Percentiles rank a stretch among this genome's conserved stretches.
Evolutionary conservation across 768 basidiomycete species (phyloP).

Genomic region (Suillus hirtellus): DNA sequence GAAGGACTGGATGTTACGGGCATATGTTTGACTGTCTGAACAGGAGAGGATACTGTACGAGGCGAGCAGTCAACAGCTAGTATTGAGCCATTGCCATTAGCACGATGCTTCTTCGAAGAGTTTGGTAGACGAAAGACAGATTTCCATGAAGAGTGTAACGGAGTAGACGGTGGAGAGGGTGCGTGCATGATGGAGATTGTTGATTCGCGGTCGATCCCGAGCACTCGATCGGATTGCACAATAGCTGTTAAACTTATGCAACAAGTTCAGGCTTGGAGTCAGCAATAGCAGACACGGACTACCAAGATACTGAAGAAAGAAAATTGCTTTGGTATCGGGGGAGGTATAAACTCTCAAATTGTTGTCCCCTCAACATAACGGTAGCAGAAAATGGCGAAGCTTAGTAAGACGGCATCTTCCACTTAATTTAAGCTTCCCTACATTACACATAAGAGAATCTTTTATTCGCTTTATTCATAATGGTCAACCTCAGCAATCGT

Average conservation of each 20-base stretch:
- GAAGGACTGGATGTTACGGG: slow-evolving; percentile 48
- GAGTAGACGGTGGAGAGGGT: slow-evolving; percentile 23
- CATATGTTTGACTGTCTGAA: slow-evolving; percentile 21
- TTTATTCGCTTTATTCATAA: neutral
- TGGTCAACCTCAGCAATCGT: neutral
- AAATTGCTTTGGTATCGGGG: slow-evolving; percentile 11
- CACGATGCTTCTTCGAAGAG: slow-evolving; percentile 58
- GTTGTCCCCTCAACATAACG: slow-evolving; percentile 20
- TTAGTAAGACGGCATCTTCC: slow-evolving; percentile 35
- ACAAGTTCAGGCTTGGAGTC: neutral
- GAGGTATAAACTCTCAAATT: slow-evolving; percentile 8
- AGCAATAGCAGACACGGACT: neutral
- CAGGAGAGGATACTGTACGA: slow-evolving; percentile 30
- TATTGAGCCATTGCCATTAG: slow-evolving; percentile 38
- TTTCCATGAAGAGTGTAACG: slow-evolving; percentile 54
- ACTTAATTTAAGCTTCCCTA: slow-evolving; percentile 16
- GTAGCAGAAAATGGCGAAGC: slow-evolving; percentile 17
- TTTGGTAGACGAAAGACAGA: slow-evolving; percentile 71
- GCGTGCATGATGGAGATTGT: slow-evolving; percentile 27
- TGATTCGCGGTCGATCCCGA: slow-evolving; percentile 26
- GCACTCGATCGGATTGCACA: slow-evolving; percentile 22
- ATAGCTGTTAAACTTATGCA: neutral
- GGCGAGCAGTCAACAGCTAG: slow-evolving; percentile 51
- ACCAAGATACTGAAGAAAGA: slow-evolving; percentile 7
- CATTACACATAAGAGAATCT: neutral